Percentiles rank a stretch among this genome's conserved stretches.
Conservation (phyloP, 208 protist species). For the Crithidia expoeki region DNA sequence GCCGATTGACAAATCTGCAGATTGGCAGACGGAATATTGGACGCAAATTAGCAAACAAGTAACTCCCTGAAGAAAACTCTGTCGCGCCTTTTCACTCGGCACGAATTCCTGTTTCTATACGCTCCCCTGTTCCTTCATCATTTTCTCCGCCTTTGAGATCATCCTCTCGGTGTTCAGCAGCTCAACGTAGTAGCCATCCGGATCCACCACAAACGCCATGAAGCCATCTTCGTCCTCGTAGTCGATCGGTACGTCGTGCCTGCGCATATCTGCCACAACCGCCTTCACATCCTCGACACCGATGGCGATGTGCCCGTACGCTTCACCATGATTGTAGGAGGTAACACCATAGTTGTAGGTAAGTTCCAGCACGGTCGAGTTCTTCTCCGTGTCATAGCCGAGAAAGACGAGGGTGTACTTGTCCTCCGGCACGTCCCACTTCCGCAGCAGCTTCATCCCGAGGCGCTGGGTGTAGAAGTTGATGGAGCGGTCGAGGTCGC, state of each 20-base stretch:
- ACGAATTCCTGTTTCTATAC: too few relatives aligned
- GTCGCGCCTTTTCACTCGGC: too few relatives aligned
- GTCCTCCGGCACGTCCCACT: conserved; percentile 77
- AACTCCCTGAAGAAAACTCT: conserved; percentile 11
- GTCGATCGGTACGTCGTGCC: conserved; percentile 61
- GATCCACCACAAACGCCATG: conserved; percentile 88
- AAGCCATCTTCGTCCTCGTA: conserved; percentile 79
- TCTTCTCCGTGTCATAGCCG: conserved; percentile 71
- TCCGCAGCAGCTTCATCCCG: conserved; percentile 78
- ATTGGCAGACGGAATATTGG: too few relatives aligned
- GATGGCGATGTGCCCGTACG: conserved; percentile 86
- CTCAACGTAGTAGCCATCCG: conserved; percentile 89
- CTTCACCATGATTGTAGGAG: conserved; percentile 71
- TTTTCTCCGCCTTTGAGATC: conserved; percentile 53
- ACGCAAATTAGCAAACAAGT: not conserved
- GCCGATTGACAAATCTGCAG: too few relatives aligned
- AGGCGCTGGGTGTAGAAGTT: conserved; percentile 83
- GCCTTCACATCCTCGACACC: conserved; percentile 78
- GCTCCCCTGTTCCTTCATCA: conserved; percentile 81
- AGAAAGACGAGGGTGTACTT: conserved; percentile 87
- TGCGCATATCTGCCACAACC: conserved; percentile 46
- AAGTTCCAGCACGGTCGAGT: conserved; percentile 79
- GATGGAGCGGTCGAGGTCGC: conserved; percentile 79
- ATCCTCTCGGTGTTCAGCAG: conserved; percentile 80
- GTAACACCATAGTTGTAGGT: conserved; percentile 88